A percentile compares a stretch with the other conserved stretches of the same genome.
phyloP scores from a whole-genome alignment of 1,139 yeast species.

The Dujonia santamariae region DNA sequence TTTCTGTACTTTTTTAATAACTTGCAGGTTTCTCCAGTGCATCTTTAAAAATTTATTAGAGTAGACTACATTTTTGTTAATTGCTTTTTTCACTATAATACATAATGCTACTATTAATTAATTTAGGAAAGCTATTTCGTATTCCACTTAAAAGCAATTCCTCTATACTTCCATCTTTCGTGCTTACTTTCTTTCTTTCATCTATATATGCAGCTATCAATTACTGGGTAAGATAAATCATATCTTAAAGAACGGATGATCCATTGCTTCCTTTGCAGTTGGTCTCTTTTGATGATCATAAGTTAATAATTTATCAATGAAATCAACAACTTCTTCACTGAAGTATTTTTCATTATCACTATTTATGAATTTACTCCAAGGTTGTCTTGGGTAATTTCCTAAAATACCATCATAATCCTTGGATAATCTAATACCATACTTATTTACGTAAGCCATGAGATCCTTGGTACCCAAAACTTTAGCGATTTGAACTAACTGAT shows the following conservation, averaged over 20 bases:
- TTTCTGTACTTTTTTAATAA: too few relatives aligned
- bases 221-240: too few relatives aligned
- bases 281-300: constrained; percentile 74
- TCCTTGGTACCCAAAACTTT: constrained; percentile 74
- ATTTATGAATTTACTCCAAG: constrained; percentile 62
- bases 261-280: constrained; percentile 74
- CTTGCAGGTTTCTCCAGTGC: too few relatives aligned
- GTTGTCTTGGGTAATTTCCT: constrained; percentile 64
- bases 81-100: neutral
- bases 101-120: neutral
- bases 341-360: constrained; percentile 52
- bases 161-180: neutral
- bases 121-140: neutral
- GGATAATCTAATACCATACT: constrained; percentile 60
- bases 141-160: neutral
- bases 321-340: constrained; percentile 60
- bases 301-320: constrained; percentile 61
- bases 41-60: too few relatives aligned
- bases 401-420: constrained; percentile 65
- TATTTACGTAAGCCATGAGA: constrained; percentile 54
- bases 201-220: too few relatives aligned
- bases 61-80: too few relatives aligned
- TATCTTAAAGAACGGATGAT: constrained; percentile 52
- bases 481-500: constrained; percentile 76
- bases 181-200: too few relatives aligned